These are phyloP conservation scores for Fragosphaeria purpurea DNA, from an alignment of 2,329 filamentous ascomycete species.

Conservation along the genomic window DNA sequence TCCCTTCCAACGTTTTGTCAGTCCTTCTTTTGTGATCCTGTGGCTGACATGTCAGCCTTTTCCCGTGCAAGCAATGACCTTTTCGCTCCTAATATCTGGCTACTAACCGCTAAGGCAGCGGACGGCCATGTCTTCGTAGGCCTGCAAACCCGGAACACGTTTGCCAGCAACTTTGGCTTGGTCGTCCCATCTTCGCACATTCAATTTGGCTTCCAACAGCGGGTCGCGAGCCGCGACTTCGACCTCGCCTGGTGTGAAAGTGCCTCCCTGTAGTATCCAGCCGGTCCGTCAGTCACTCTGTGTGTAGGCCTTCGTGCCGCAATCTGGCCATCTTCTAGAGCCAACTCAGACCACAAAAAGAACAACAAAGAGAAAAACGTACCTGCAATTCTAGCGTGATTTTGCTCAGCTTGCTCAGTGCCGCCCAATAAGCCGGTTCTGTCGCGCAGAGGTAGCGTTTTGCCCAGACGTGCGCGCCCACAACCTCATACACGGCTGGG, in stretches of 20 bases:
- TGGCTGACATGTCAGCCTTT: not conserved
- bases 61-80: too few species aligned
- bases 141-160: not conserved
- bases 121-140: conserved; percentile 4
- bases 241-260: not conserved
- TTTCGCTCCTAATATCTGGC: too few species aligned
- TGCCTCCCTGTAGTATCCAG: not conserved
- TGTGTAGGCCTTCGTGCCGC: too few species aligned
- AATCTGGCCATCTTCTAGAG: too few species aligned
- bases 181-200: conserved; percentile 5
- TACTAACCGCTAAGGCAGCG: not conserved
- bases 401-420: conserved; percentile 3
- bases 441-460: conserved; percentile 7
- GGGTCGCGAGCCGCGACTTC: not conserved
- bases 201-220: not conserved
- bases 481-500: not conserved
- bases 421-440: not conserved
- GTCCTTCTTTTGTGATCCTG: not conserved
- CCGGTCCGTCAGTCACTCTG: too few species aligned
- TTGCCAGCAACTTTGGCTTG: conserved; percentile 4
- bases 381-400: conserved; percentile 3
- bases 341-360: too few species aligned
- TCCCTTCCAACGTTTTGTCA: not conserved
- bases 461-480: conserved; percentile 6
- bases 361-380: too few species aligned